Percentiles rank a stretch among this genome's conserved stretches.
These are phyloP conservation scores for Dryas octopetala DNA, from an alignment of 306 rosid genomes.

Conservation along the genomic window DNA sequence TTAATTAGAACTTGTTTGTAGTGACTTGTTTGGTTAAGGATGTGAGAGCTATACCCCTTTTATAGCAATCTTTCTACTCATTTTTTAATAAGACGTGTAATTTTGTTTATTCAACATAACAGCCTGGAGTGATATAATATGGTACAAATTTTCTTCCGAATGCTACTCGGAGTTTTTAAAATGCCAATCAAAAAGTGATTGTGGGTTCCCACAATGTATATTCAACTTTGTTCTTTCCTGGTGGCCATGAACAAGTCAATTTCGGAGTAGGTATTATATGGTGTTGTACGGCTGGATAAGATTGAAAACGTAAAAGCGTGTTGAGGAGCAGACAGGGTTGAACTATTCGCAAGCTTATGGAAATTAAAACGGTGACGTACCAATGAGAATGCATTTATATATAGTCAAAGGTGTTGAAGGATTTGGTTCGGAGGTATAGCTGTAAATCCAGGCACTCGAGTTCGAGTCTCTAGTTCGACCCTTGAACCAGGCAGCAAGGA, in stretches of 20 bases:
- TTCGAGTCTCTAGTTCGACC: too few species aligned
- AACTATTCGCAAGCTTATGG: too few species aligned
- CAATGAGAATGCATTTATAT: too few species aligned
- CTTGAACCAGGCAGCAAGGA: too few species aligned
- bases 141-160: not conserved
- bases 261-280: not conserved
- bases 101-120: not conserved
- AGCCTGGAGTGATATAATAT: not conserved
- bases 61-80: not conserved
- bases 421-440: too few species aligned
- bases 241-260: slow-evolving; percentile 6
- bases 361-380: too few species aligned
- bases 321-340: too few species aligned
- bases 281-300: not conserved
- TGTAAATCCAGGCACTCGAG: too few species aligned
- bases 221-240: not conserved
- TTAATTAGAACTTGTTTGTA: not conserved
- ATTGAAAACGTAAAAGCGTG: too few species aligned
- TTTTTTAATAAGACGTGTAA: not conserved
- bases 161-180: not conserved
- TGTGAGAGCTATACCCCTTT: not conserved
- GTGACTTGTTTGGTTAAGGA: not conserved
- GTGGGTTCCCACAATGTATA: not conserved
- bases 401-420: too few species aligned
- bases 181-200: not conserved